Base-by-base conservation (phyloP, 306 rosid species). In the Carpinus viminea region DNA sequence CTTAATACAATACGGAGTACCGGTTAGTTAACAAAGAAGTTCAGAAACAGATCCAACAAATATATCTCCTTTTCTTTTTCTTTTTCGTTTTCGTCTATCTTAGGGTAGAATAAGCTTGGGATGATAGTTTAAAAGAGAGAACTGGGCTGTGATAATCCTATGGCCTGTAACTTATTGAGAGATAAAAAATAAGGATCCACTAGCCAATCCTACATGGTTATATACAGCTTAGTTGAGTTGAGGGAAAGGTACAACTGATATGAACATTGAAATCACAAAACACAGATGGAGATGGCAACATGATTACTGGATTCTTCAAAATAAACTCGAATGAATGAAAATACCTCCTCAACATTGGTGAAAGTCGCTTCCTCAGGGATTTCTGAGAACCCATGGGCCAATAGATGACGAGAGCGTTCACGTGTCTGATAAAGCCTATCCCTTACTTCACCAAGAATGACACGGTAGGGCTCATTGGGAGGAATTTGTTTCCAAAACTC, bases 401-500 rank as follows among this genome's bases (percentile, higher is more conserved):
- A 87, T 80, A 96, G 79, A 86, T 91, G 89, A 74, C 99, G 99
- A 76, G 96, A 89, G 21, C 96, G 97, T 73, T 96, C 99, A 36
- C 99, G 99, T 15, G 99, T 96, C 60, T 90, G 87, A 80, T 96
- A 96, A 45, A 96, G 99, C 90, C 87, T 96, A 72, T 96, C 98
- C 81, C 99, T 90, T 72, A 96, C 90, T 8, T 93, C 96, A 50
- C 98, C 99, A 20, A 96, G 93, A 60, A 96, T 54, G 61, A 96
- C 99, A 78, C 99, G 97, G 81, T 96, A 96, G 4, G 99, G 99
- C 75, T 96, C 99, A 78, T 73, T 96, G 73, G 85, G 53, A 43
- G 99, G 99, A 81, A 93, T 51, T 82, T 87, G 92, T 75, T 96
- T 96, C 99, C 99, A 96, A 75, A 96, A 96, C 46, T 96, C 99